Percentiles rank a stretch among this genome's conserved stretches.
These are phyloP conservation scores for Daedaleopsis nitida DNA, from an alignment of 768 basidiomycete genomes.

Conservation along the genomic window DNA sequence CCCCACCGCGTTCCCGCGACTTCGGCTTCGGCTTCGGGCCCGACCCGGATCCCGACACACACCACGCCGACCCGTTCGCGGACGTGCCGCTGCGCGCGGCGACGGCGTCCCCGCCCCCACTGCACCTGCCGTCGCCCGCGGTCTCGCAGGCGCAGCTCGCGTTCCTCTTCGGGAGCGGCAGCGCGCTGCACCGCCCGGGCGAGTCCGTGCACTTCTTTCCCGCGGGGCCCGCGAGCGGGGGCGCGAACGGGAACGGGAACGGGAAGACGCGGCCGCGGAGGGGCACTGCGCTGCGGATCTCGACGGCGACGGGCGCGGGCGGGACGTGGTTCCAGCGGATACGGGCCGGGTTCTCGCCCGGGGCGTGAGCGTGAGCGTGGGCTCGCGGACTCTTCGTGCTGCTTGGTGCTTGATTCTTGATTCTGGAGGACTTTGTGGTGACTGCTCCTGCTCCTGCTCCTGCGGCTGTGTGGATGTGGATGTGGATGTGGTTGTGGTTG, in stretches of 20 bases:
- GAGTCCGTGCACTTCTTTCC: slow-evolving; percentile 17
- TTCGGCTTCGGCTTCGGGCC: too few relatives aligned
- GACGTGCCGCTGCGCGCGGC: background rate
- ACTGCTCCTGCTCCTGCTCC: too few relatives aligned
- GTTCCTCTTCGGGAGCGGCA: slow-evolving; percentile 3
- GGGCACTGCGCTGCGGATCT: slow-evolving; percentile 15
- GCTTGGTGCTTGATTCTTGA: background rate
- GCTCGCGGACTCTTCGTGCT: background rate
- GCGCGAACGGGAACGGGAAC: background rate
- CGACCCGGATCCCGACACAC: too few relatives aligned
- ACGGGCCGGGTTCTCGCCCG: slow-evolving; percentile 7
- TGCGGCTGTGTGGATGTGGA: too few relatives aligned
- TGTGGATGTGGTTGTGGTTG: too few relatives aligned
- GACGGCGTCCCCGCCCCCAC: slow-evolving; percentile 5
- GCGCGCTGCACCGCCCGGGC: background rate
- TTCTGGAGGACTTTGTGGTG: too few relatives aligned
- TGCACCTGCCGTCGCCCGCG: slow-evolving; percentile 7
- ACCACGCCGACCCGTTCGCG: too few relatives aligned
- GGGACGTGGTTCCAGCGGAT: slow-evolving; percentile 8
- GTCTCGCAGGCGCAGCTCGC: slow-evolving; percentile 17
- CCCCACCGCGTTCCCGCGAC: background rate
- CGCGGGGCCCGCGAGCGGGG: background rate
- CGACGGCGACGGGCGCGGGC: background rate
- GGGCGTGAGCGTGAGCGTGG: background rate
- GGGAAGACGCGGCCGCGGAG: background rate